Conservation (phyloP, 495 filamentous ascomycete species). For the Trichoderma virens region DNA sequence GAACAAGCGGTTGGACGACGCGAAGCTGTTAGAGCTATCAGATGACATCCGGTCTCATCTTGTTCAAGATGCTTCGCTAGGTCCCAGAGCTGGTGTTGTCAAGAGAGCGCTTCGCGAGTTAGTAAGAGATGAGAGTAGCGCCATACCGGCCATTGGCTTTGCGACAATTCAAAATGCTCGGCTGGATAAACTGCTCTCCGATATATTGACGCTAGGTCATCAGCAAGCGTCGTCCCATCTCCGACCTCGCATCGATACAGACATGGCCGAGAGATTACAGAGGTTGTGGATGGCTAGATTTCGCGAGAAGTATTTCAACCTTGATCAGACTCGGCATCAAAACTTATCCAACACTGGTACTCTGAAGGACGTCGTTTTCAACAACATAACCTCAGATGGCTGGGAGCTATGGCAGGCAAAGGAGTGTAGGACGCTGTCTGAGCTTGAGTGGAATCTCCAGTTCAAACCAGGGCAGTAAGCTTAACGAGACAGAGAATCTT, state of each 20-base stretch:
- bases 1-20: neutral
- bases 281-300: constrained; percentile 31
- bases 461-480: constrained; percentile 30
- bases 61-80: constrained; percentile 11
- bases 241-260: constrained; percentile 16
- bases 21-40: constrained; percentile 23
- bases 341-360: constrained; percentile 23
- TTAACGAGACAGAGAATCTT: too few relatives aligned
- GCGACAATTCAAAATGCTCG: constrained; percentile 30
- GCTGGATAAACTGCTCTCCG: constrained; percentile 34
- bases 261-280: constrained; percentile 26
- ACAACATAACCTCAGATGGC: constrained; percentile 15
- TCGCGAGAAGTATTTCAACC: constrained; percentile 28
- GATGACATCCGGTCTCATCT: constrained; percentile 28
- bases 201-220: constrained; percentile 22
- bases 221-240: constrained; percentile 12
- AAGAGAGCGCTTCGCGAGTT: constrained; percentile 29
- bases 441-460: constrained; percentile 22
- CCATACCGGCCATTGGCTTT: constrained; percentile 19
- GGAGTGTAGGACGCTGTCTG: constrained; percentile 18
- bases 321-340: constrained; percentile 30
- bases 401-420: constrained; percentile 22
- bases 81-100: constrained; percentile 19
- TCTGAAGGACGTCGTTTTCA: constrained; percentile 28
- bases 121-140: constrained; percentile 20